Percentiles rank a stretch among this genome's conserved stretches.
Evolutionary conservation across 192 early-diverging fungal genomes (phyloP).

Genomic region (Mortierella antarctica): DNA sequence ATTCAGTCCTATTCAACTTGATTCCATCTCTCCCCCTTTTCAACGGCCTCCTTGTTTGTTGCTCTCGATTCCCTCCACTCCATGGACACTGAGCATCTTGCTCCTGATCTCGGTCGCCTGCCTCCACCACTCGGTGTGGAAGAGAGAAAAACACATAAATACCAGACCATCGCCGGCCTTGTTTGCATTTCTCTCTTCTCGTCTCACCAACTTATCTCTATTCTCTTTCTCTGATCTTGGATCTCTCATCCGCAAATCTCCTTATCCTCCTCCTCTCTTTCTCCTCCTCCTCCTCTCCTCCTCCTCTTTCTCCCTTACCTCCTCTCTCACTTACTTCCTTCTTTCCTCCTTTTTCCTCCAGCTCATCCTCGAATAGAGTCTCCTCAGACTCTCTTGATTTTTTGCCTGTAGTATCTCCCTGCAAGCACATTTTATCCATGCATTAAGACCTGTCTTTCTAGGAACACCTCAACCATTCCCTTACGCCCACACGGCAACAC

Average conservation of each 20-base stretch:
- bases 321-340: not conserved
- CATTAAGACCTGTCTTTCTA: constrained; percentile 1
- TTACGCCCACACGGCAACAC: constrained; percentile 45
- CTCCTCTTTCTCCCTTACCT: not conserved
- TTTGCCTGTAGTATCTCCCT: constrained; percentile 20
- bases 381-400: constrained; percentile 1
- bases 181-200: constrained; percentile 6
- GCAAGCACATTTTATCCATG: constrained; percentile 1
- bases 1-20: not conserved
- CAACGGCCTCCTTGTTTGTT: constrained; percentile 1
- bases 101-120: not conserved
- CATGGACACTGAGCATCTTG: not conserved
- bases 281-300: constrained; percentile 11
- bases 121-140: not conserved
- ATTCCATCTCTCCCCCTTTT: not conserved
- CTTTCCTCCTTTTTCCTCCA: too few species aligned
- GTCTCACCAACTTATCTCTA: constrained; percentile 6
- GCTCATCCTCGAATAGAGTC: not conserved
- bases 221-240: constrained; percentile 4
- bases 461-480: constrained; percentile 5
- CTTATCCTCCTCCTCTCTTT: not conserved
- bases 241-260: not conserved
- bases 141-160: constrained; percentile 22
- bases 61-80: not conserved
- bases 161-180: not conserved